Evolutionary conservation across 1,139 yeast genomes (phyloP), one percentile per base, ranked within the genome.

Genomic region (Diutina catenulata): DNA sequence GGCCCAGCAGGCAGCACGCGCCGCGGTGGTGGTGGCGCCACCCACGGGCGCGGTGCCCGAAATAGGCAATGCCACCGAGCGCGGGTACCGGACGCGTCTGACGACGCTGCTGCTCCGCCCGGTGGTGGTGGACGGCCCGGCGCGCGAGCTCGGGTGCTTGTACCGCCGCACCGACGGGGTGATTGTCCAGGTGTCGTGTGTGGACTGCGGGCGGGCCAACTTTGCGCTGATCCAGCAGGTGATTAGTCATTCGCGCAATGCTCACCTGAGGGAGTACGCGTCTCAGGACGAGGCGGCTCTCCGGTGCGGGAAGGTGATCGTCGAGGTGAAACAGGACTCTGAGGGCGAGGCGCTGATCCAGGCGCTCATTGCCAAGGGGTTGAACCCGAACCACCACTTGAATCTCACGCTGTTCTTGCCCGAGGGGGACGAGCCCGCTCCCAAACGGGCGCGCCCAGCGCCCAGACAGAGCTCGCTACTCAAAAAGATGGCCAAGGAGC

Each of bases 181-280:
- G 0, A 59, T 80, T 21, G 87, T 81, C 6, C 64, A 76, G 39
- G 62, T 82, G 20, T 75, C 76, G 6, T 82, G 94, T 52, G 76
- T 79, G 0, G 72, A 68, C 40, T 82, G 94, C 54, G 69, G 64
- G 13, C 59, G 91, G 40, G 69, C 76, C 38, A 81, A 80, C 44
- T 82, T 82, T 51, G 76, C 83, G 6, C 74, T 83, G 11, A 84
- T 87, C 0, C 93, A 82, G 52, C 93, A 93, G 19, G 80, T 82
- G 44, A 65, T 81, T 31, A 82, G 80, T 51, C 94, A 82, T 52
- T 72, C 81, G 44, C 60, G 93, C 44, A 70, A 80, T 21, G 82
- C 88, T 3, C 94, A 82, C 52, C 62, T 74, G n/a, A 72, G 70
- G 42, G 86, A 80, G 43, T 80, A 73, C 46, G 70, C 80, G 5